These are phyloP conservation scores for Keqinozyma sinolaborantium DNA, from an alignment of 1,139 yeast species.

Conservation along the genomic window DNA sequence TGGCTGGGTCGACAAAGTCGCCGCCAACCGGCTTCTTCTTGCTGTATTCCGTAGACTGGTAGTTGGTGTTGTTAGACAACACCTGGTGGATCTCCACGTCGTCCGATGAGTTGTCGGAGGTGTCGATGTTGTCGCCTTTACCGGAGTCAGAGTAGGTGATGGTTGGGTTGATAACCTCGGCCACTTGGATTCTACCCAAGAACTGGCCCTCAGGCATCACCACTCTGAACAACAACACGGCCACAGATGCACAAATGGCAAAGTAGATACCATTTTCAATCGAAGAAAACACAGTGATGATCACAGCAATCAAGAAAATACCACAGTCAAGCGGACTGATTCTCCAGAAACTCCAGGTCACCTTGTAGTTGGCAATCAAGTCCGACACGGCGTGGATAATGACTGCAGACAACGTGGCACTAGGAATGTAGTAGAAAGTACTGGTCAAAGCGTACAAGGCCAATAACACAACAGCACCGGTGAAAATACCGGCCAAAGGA, in stretches of 20 bases:
- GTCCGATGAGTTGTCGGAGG: slow-evolving; percentile 13
- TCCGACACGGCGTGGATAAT: slow-evolving; percentile 96
- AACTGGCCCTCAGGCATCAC: slow-evolving; percentile 82
- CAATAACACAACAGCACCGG: slow-evolving; percentile 83
- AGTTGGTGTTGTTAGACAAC: slow-evolving; percentile 22
- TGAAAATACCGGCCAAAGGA: slow-evolving; percentile 87
- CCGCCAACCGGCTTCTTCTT: slow-evolving; percentile 16
- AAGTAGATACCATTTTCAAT: slow-evolving; percentile 91
- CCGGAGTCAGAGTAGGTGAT: slow-evolving; percentile 20
- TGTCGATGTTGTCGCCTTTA: slow-evolving; percentile 1
- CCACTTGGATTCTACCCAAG: slow-evolving; percentile 71
- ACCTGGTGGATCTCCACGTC: slow-evolving; percentile 45
- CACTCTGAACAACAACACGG: slow-evolving; percentile 65
- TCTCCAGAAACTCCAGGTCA: slow-evolving; percentile 73
- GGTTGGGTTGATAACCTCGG: slow-evolving; percentile 63
- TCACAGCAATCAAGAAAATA: slow-evolving; percentile 72
- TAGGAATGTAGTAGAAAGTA: slow-evolving; percentile 87
- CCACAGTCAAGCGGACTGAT: slow-evolving; percentile 74
- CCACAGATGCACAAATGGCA: slow-evolving; percentile 82
- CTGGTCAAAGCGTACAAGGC: slow-evolving; percentile 82
- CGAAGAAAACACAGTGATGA: slow-evolving; percentile 75
- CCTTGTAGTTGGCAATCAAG: slow-evolving; percentile 68
- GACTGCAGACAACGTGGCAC: slow-evolving; percentile 80
- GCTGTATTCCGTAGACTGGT: slow-evolving; percentile 17
- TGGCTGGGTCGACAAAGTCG: slow-evolving; percentile 8